phyloP scores from a whole-genome alignment of 2,329 filamentous ascomycete species.

The Calonectria hongkongensis region DNA sequence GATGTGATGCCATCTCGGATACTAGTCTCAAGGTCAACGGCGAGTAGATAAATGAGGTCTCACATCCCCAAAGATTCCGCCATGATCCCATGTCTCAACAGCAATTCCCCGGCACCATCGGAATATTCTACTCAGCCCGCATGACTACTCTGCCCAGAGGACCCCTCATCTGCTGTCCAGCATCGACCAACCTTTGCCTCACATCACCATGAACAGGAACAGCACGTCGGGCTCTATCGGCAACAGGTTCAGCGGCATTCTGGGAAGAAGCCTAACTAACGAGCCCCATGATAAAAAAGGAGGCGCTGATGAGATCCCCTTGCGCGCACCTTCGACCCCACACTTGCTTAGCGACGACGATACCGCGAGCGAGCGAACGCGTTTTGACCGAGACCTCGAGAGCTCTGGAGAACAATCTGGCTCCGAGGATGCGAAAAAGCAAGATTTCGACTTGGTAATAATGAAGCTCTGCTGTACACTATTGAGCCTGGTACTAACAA shows the following conservation, averaged over 20 bases:
- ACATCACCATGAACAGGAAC: constrained; percentile 4
- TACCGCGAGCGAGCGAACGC: neutral
- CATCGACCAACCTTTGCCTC: neutral
- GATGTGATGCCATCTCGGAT: constrained; percentile 18
- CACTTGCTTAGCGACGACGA: neutral
- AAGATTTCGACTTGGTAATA: constrained; percentile 11
- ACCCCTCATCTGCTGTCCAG: neutral
- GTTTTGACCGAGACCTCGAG: neutral
- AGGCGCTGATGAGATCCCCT: neutral
- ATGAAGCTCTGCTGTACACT: neutral
- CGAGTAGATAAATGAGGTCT: constrained; percentile 24
- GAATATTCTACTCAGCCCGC: neutral
- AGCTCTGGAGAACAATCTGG: constrained; percentile 5
- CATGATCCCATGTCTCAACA: constrained; percentile 4
- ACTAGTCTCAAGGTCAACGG: neutral
- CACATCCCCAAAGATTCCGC: neutral
- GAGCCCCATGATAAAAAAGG: neutral
- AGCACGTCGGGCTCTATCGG: neutral
- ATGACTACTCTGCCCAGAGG: neutral
- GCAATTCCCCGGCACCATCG: neutral
- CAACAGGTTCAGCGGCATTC: neutral
- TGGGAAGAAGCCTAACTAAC: neutral
- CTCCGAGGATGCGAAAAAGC: neutral
- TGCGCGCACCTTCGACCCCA: neutral
- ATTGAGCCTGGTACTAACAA: neutral